Evolutionary conservation across 1,139 yeast genomes (phyloP).

Genomic region (Tardiomyces digboiensis): DNA sequence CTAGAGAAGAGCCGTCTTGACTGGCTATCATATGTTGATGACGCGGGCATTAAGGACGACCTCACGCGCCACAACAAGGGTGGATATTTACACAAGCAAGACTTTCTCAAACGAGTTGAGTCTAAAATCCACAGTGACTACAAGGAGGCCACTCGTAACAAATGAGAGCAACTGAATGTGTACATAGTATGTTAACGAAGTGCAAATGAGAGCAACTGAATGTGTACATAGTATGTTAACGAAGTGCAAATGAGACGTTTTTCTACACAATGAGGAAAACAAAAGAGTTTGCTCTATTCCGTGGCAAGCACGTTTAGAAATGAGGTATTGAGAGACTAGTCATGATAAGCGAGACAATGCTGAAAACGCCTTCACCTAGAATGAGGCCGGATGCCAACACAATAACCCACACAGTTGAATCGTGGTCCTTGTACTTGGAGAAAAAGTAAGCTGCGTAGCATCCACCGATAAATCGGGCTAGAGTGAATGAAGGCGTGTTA

Average conservation of each 20-base stretch:
- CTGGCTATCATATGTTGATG: slow-evolving; percentile 94
- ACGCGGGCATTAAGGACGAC: slow-evolving; percentile 76
- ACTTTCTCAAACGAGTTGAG: slow-evolving; percentile 73
- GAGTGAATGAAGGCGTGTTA: slow-evolving; percentile 86
- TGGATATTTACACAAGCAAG: slow-evolving; percentile 89
- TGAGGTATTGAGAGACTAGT: slow-evolving; percentile 14
- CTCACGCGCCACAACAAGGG: slow-evolving; percentile 61
- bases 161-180: background rate
- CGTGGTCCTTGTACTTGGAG: slow-evolving; percentile 25
- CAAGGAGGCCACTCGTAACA: slow-evolving; percentile 43
- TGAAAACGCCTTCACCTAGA: slow-evolving; percentile 85
- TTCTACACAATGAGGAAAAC: no score
- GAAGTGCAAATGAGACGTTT: no score
- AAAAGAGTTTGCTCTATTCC: background rate
- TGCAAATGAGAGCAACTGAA: slow-evolving; percentile 4
- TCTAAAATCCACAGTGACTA: slow-evolving; percentile 53
- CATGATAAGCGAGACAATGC: slow-evolving; percentile 71
- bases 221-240: no score
- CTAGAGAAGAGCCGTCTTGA: slow-evolving; percentile 87
- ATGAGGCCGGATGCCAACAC: slow-evolving; percentile 89
- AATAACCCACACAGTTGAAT: slow-evolving; percentile 57
- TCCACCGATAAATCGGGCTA: slow-evolving; percentile 91
- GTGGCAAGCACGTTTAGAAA: background rate
- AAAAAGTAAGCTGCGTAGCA: slow-evolving; percentile 37
- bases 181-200: background rate